phyloP scores from a whole-genome alignment of 2,329 filamentous ascomycete genomes.

The Scedosporium apiospermum region DNA sequence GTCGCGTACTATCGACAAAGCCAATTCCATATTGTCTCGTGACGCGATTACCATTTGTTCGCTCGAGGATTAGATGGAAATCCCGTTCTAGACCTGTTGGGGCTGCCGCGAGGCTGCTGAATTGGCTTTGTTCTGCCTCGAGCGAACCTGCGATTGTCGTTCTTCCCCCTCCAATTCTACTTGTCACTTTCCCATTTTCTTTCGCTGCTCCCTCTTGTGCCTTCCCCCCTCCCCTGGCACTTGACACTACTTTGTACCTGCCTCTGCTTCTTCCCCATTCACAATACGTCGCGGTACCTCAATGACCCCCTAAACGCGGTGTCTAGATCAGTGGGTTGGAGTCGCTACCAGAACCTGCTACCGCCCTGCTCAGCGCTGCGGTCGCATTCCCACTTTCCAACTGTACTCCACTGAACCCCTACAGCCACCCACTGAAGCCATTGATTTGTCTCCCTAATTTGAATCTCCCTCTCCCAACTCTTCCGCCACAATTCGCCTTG shows the following conservation, averaged over 20 bases:
- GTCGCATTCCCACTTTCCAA: not conserved
- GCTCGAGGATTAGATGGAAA: not conserved
- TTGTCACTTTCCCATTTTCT: not conserved
- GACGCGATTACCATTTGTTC: conserved; percentile 3
- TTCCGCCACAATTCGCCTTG: not conserved
- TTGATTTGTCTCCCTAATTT: not conserved
- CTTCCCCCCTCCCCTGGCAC: not conserved
- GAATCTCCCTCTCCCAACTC: not conserved
- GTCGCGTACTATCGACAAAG: conserved; percentile 3
- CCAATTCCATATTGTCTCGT: conserved; percentile 3
- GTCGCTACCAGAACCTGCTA: not conserved
- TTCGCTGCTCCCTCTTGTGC: not conserved
- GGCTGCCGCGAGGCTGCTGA: not conserved
- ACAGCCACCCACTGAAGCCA: conserved; percentile 3
- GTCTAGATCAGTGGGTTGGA: not conserved
- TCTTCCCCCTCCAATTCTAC: not conserved
- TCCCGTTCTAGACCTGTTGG: not conserved
- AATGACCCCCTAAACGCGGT: not conserved
- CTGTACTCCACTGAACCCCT: not conserved
- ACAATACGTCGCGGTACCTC: not conserved
- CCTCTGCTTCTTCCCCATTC: not conserved
- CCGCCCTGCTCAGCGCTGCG: not conserved
- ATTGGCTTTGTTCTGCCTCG: not conserved
- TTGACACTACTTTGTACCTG: not conserved
- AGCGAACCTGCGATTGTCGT: not conserved